Percentiles rank a stretch among this genome's conserved stretches.
These are phyloP conservation scores for Aureobasidium sp. DNA, from an alignment of 2,329 filamentous ascomycete genomes.

Conservation along the genomic window DNA sequence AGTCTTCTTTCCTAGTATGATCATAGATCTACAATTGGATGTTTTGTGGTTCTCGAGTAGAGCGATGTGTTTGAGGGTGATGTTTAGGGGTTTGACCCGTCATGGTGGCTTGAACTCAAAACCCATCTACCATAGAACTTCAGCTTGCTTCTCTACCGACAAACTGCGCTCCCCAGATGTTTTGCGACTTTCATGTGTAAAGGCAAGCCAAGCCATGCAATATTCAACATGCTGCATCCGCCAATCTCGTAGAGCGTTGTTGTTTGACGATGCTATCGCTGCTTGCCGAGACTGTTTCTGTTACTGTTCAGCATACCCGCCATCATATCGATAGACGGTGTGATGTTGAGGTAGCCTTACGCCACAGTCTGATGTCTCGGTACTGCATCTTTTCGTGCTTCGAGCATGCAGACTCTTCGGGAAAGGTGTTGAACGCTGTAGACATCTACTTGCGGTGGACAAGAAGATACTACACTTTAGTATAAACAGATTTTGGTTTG, in stretches of 20 bases:
- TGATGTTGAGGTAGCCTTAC: neutral
- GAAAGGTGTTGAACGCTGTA: neutral
- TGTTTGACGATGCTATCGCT: neutral
- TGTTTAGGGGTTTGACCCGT: neutral
- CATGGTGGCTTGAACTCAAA: slow-evolving; percentile 1
- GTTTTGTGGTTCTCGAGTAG: neutral
- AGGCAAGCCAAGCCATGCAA: neutral
- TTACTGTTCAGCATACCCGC: neutral
- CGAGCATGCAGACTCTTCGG: neutral
- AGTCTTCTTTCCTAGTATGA: neutral
- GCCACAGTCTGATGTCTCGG: neutral
- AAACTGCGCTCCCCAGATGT: neutral
- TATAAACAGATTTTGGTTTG: neutral
- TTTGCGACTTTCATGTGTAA: neutral
- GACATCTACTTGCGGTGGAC: neutral
- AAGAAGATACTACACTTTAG: neutral
- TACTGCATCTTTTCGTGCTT: neutral
- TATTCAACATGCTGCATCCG: neutral
- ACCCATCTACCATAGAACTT: neutral
- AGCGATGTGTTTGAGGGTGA: slow-evolving; percentile 8
- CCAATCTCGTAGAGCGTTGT: neutral
- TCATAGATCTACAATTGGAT: neutral
- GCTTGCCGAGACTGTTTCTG: slow-evolving; percentile 1
- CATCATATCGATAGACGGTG: slow-evolving; percentile 2
- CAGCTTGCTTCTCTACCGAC: neutral